Conservation (phyloP, 2,329 filamentous ascomycete species). For the Aspergillus ibericus region DNA sequence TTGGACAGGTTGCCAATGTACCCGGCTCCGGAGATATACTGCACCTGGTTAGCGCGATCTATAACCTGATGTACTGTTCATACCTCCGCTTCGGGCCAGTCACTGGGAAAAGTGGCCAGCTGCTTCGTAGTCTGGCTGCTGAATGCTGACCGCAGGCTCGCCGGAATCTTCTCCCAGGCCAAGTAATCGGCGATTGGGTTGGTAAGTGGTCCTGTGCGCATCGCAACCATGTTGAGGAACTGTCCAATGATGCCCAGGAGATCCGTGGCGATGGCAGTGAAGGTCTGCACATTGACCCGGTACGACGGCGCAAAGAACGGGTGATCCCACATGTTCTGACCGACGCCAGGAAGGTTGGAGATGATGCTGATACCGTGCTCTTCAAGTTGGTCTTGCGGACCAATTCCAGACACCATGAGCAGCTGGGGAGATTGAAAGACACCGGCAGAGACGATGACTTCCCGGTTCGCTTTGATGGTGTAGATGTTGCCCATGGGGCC, state of each 20-base stretch:
- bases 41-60: not conserved
- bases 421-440: constrained; percentile 48
- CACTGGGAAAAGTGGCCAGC: constrained; percentile 27
- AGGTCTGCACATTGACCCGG: constrained; percentile 28
- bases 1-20: constrained; percentile 18
- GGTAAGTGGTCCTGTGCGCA: constrained; percentile 25
- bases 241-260: constrained; percentile 15
- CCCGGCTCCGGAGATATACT: constrained; percentile 26
- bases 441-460: constrained; percentile 54
- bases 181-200: constrained; percentile 28
- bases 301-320: constrained; percentile 30
- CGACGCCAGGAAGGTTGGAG: constrained; percentile 33
- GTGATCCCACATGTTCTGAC: constrained; percentile 41
- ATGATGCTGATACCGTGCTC: constrained; percentile 29
- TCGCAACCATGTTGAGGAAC: constrained; percentile 7
- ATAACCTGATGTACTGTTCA: not conserved
- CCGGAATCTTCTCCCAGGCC: constrained; percentile 37
- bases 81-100: constrained; percentile 42
- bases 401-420: constrained; percentile 53
- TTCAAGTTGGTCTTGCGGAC: constrained; percentile 35
- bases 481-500: constrained; percentile 12
- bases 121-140: constrained; percentile 15
- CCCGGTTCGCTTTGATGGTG: constrained; percentile 50
- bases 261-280: constrained; percentile 21
- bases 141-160: constrained; percentile 19